Evolutionary conservation across 2,329 filamentous ascomycete genomes (phyloP).

Genomic region (Cephalotrichum gorgonifer): DNA sequence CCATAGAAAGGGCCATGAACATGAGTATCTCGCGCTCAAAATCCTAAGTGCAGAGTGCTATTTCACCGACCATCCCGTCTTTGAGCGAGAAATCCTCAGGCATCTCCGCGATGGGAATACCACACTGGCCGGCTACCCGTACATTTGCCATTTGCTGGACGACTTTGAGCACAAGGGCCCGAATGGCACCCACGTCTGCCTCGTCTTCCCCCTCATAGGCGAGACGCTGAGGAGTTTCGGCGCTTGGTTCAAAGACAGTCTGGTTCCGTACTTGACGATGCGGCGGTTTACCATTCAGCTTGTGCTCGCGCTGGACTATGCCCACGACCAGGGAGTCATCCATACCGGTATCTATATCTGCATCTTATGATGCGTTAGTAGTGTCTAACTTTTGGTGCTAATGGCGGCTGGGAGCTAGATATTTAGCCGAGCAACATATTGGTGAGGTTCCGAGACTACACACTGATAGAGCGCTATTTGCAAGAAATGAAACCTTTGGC

Average conservation of each 20-base stretch:
- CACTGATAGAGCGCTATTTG: slow-evolving; percentile 9
- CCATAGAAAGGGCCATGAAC: neutral
- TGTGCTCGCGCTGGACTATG: slow-evolving; percentile 10
- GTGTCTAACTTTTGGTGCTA: neutral
- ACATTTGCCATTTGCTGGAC: slow-evolving; percentile 19
- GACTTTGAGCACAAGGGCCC: slow-evolving; percentile 17
- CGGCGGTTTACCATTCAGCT: slow-evolving; percentile 11
- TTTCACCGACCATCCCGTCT: slow-evolving; percentile 5
- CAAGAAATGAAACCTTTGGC: slow-evolving; percentile 4
- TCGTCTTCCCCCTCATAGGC: slow-evolving; percentile 25
- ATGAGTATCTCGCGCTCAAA: slow-evolving; percentile 18
- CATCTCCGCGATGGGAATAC: slow-evolving; percentile 8
- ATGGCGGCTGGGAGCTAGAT: slow-evolving; percentile 6
- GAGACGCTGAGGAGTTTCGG: slow-evolving; percentile 27
- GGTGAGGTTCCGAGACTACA: slow-evolving; percentile 10
- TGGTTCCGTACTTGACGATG: slow-evolving; percentile 9
- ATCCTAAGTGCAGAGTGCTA: slow-evolving; percentile 13
- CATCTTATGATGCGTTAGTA: neutral
- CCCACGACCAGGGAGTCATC: slow-evolving; percentile 12
- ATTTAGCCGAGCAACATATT: slow-evolving; percentile 14
- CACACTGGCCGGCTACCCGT: slow-evolving; percentile 15
- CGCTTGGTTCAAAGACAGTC: slow-evolving; percentile 6
- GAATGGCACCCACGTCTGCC: slow-evolving; percentile 20
- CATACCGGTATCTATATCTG: slow-evolving; percentile 10
- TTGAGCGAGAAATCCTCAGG: slow-evolving; percentile 11